Conservation (phyloP, 2,329 filamentous ascomycete species). For the Colletotrichum cordylinicola region DNA sequence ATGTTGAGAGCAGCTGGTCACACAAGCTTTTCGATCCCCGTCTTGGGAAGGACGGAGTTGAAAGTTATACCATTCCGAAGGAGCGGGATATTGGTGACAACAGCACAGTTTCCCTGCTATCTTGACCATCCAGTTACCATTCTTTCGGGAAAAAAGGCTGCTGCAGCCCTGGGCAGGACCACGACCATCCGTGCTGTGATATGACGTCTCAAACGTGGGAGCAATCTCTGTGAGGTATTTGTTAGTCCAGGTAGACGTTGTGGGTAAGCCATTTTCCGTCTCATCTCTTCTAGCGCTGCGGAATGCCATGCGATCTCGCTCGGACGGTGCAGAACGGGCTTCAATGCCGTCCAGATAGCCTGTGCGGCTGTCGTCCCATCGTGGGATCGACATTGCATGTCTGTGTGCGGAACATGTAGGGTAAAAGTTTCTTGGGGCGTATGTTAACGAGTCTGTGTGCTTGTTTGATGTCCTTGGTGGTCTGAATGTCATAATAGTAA, state of each 20-base stretch:
- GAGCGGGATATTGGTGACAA: neutral
- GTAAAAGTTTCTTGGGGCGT: rapidly evolving
- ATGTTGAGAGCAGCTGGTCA: neutral
- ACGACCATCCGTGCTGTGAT: neutral
- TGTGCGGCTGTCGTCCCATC: neutral
- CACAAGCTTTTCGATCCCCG: neutral
- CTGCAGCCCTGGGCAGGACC: neutral
- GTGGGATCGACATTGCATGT: neutral
- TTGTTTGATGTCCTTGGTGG: neutral
- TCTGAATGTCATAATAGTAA: too few species aligned
- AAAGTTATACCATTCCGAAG: neutral
- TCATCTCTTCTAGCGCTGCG: neutral
- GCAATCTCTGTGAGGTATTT: neutral
- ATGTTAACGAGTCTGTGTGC: neutral
- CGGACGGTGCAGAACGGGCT: neutral
- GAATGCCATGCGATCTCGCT: neutral
- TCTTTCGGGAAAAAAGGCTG: neutral
- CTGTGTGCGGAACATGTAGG: neutral
- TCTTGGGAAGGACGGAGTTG: neutral
- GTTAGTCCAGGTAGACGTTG: neutral
- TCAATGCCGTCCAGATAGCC: neutral
- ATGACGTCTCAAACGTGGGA: neutral
- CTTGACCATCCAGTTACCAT: neutral
- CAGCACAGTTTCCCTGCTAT: neutral
- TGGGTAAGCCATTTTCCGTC: neutral